Base-by-base conservation (phyloP, 1,284 basidiomycete genomes). In the Ceratorhiza oryzae-sativae region DNA sequence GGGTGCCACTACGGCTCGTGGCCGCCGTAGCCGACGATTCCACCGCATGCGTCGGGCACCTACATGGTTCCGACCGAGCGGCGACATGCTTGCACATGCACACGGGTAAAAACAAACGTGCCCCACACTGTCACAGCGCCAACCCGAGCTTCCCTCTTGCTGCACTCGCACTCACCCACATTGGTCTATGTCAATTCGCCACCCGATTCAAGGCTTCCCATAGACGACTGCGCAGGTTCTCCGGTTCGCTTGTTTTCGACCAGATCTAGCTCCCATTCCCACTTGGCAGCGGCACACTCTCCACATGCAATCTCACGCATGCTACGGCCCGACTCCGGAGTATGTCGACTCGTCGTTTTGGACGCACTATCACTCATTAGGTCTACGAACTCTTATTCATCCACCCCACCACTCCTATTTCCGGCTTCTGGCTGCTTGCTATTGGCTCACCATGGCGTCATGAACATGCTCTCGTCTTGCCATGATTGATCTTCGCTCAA, bases 221-320 rank as follows among this genome's bases (percentile, higher is more conserved):
- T n/a, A 12, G 20, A 45, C 25, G 25, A 53, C 51, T 53, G 51
- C 27, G 51, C 51, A 53, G 48, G 51, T 53, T 53, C 51, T 53
- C 51, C 51, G 18, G 51, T 30, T 53, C 25, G 51, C 25, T 32
- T 53, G 51, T 25, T 18, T 15, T 27, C 25, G 3, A 4, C 8
- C 5, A 25, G 23, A 32, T 25, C 13, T 32, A 30, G 15, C 27
- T 53, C 4, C 3, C 18, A 32, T 32, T 30, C 51, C 2, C 34
- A 65, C 61, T 65, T 65, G 46, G 61, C 61, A 41, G 36, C 45
- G 45, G 48, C 46, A 48, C 32, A n/a, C 48, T 30, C 61, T 41
- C 49, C 61, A 62, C 48, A 45, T 18, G 6, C 39, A n/a, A n/a
- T n/a, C n/a, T n/a, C 27, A 13, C 61, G 45, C 15, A 10, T 46